These are phyloP conservation scores for Fragaria ananassa DNA, from an alignment of 306 rosid genomes.

Conservation along the genomic window DNA sequence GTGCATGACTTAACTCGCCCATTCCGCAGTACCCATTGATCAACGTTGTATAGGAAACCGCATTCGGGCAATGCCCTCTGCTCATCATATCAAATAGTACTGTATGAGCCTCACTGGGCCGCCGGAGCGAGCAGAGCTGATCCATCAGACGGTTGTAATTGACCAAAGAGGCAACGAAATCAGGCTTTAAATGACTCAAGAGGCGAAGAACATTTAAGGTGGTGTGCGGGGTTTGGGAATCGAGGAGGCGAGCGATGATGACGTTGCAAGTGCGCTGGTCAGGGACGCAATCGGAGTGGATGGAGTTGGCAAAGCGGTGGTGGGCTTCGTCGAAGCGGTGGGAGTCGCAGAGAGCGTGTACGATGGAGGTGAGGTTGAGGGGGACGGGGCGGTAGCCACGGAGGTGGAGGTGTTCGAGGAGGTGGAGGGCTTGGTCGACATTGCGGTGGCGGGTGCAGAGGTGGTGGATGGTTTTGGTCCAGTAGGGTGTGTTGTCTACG, in stretches of 20 bases:
- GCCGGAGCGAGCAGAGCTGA: conserved; percentile 57
- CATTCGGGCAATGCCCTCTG: conserved; percentile 67
- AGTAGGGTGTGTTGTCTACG: conserved; percentile 36
- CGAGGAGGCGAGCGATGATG: conserved; percentile 64
- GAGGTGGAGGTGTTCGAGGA: conserved; percentile 47
- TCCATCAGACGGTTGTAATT: conserved; percentile 76
- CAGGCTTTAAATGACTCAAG: conserved; percentile 46
- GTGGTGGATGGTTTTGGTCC: conserved; percentile 46
- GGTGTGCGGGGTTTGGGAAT: conserved; percentile 40
- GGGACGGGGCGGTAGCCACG: conserved; percentile 43
- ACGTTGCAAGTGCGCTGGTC: conserved; percentile 83
- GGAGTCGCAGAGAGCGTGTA: conserved; percentile 74
- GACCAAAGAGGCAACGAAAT: conserved; percentile 63
- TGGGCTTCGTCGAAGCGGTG: conserved; percentile 69
- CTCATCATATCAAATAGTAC: conserved; percentile 58
- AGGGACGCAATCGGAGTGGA: conserved; percentile 48
- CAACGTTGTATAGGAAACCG: conserved; percentile 73
- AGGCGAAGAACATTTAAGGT: conserved; percentile 41
- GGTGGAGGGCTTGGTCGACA: conserved; percentile 48
- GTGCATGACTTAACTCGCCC: conserved; percentile 42
- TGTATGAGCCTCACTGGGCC: conserved; percentile 56
- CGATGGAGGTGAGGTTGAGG: conserved; percentile 42
- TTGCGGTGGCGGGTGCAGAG: conserved; percentile 36
- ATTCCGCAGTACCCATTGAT: conserved; percentile 56
- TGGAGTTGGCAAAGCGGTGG: conserved; percentile 45